Evolutionary conservation across 2,329 filamentous ascomycete species (phyloP), one percentile per base, ranked within the genome.

Genomic region (Colletotrichum chlorophyti): DNA sequence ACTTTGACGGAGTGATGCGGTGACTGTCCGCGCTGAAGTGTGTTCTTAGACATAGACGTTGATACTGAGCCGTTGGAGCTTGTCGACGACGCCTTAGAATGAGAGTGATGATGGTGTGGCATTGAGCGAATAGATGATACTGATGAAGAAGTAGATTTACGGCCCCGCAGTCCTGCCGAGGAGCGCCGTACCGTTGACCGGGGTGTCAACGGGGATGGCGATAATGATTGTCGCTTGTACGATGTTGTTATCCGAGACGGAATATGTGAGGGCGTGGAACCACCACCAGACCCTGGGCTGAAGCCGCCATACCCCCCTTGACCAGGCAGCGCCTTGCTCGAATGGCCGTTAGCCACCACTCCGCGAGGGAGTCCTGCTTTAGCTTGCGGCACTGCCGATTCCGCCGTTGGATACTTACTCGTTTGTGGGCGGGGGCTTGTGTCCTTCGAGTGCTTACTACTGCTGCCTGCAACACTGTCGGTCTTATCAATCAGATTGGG

Each of bases 71-170:
- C 88, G 59, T 88, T 90, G 5, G 90, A 97, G 38, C 93, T 97
- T 1, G 93, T 95, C 0, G 93, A 97, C 0, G 91, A 96, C 0
- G 95, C 93, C 74, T 98, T 98, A 19, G 93, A 97, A 72, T 97
- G 94, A 2, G 89, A 88, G 70, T 95, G 91, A 50, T 89, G 87
- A 64, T 92, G 89, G 65, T 93, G 91, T 67, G 94, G 93, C 69
- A 98, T 92, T 40, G 91, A 96, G 58, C 95, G 89, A 55, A 99
- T 89, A 0, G 93, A 97, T 1, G 93, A 97, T 14, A 99, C 88
- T 0, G 93, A 98, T 0, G 93, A 97, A 0, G 93, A 97, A 0
- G 95, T 99, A 1, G 94, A 98, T 72, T 98, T 98, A 60, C 95
- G 87, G 32, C 95, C 94, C 24, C 93, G 86, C 40, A 98, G 83